phyloP scores from a whole-genome alignment of 768 basidiomycete genomes.

The Podaxis sp. region DNA sequence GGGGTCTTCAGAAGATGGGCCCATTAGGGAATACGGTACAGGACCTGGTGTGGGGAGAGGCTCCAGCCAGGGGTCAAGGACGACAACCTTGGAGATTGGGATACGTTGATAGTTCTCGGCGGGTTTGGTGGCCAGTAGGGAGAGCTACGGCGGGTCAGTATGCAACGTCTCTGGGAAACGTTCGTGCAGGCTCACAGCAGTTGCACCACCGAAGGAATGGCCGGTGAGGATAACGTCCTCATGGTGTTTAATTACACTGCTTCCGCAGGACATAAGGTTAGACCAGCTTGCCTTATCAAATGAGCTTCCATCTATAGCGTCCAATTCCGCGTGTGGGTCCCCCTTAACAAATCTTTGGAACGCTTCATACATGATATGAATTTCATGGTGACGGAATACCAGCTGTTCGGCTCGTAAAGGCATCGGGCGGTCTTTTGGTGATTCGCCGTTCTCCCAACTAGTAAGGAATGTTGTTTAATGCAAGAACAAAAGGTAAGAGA shows the following conservation, averaged over 20 bases:
- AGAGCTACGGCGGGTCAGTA: constrained; percentile 37
- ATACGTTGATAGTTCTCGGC: constrained; percentile 37
- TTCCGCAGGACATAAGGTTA: constrained; percentile 17
- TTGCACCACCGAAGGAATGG: constrained; percentile 45
- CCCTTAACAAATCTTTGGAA: constrained; percentile 50
- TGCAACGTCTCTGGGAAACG: neutral
- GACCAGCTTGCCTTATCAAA: constrained; percentile 41
- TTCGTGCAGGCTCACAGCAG: constrained; percentile 29
- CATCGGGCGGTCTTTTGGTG: constrained; percentile 25
- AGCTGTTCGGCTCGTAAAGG: constrained; percentile 69
- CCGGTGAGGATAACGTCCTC: constrained; percentile 36
- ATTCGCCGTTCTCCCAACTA: constrained; percentile 26
- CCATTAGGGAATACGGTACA: constrained; percentile 21
- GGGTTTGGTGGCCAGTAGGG: constrained; percentile 48
- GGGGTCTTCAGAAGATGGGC: neutral
- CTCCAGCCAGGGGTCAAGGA: constrained; percentile 85
- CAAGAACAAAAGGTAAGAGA: neutral
- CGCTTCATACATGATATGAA: constrained; percentile 57
- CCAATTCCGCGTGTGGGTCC: constrained; percentile 28
- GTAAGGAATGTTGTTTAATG: neutral
- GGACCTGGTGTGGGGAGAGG: constrained; percentile 62
- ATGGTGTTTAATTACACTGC: constrained; percentile 25
- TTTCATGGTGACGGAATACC: constrained; percentile 61
- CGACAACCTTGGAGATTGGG: constrained; percentile 52
- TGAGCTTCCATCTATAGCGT: constrained; percentile 29